Evolutionary conservation across 176 grass and related monocot genomes (phyloP).

Genomic region (Elaeis guineensis): DNA sequence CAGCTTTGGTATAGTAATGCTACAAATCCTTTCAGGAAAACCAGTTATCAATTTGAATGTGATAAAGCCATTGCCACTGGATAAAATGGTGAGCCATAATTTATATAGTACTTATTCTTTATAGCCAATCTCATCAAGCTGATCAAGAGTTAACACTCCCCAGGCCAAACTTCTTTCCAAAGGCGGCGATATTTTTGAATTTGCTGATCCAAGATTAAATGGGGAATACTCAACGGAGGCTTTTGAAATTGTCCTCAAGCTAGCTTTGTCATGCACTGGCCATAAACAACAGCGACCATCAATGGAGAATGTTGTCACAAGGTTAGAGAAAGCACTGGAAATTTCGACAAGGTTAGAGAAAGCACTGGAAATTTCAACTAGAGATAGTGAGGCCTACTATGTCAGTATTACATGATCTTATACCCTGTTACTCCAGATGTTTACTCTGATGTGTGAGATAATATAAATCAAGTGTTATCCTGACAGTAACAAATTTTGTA

Average conservation of each 20-base stretch:
- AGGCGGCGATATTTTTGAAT: slow-evolving; percentile 38
- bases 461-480: too few relatives aligned
- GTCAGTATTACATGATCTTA: slow-evolving; percentile 24
- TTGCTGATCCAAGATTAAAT: slow-evolving; percentile 45
- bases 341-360: slow-evolving; percentile 30
- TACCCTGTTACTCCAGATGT: background rate
- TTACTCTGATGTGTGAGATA: too few relatives aligned
- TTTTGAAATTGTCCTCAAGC: slow-evolving; percentile 48
- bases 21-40: slow-evolving; percentile 55
- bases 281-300: slow-evolving; percentile 46
- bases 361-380: slow-evolving; percentile 41
- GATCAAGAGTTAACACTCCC: slow-evolving; percentile 1
- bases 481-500: too few relatives aligned
- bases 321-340: slow-evolving; percentile 44
- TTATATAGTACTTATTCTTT: too few relatives aligned
- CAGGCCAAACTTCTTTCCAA: slow-evolving; percentile 40
- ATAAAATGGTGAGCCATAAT: slow-evolving; percentile 32
- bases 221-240: slow-evolving; percentile 40
- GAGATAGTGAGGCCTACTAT: slow-evolving; percentile 7
- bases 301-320: slow-evolving; percentile 53
- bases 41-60: slow-evolving; percentile 51
- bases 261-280: slow-evolving; percentile 54
- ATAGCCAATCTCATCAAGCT: too few relatives aligned
- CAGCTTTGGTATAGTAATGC: slow-evolving; percentile 62
- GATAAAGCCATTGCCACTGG: slow-evolving; percentile 46